These are phyloP conservation scores for Shiraia sp. DNA, from an alignment of 2,329 filamentous ascomycete species.

Conservation along the genomic window DNA sequence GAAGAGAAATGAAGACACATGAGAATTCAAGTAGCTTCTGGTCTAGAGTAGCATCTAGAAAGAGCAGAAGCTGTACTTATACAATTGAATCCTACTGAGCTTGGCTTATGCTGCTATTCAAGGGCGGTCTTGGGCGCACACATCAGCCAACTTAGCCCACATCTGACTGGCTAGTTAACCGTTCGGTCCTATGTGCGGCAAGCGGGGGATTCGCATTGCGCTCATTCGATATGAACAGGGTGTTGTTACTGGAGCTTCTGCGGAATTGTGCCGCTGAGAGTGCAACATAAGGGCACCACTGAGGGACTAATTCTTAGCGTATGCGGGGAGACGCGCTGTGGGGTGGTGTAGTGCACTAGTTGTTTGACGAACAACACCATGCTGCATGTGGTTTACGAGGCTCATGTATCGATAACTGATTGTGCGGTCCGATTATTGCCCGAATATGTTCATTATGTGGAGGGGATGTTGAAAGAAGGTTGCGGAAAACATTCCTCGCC, in stretches of 20 bases:
- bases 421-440: background rate
- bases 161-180: slow-evolving; percentile 9
- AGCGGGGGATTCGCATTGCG: slow-evolving; percentile 8
- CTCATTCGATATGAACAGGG: background rate
- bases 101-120: too few species aligned
- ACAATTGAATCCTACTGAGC: background rate
- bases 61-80: background rate
- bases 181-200: background rate
- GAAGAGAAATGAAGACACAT: background rate
- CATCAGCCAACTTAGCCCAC: slow-evolving; percentile 10
- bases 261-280: slow-evolving; percentile 20
- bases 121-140: background rate
- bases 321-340: slow-evolving; percentile 17
- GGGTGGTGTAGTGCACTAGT: slow-evolving; percentile 9
- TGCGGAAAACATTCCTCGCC: background rate
- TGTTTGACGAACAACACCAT: background rate
- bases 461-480: background rate
- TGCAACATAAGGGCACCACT: slow-evolving; percentile 1
- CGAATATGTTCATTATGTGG: background rate
- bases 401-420: background rate
- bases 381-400: background rate
- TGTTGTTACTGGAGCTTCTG: slow-evolving; percentile 4
- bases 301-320: slow-evolving; percentile 14
- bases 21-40: background rate
- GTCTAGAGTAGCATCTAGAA: background rate